Evolutionary conservation across 2,329 filamentous ascomycete species (phyloP), one percentile per base, ranked within the genome.

Genomic region (Coniochaeta sp.): DNA sequence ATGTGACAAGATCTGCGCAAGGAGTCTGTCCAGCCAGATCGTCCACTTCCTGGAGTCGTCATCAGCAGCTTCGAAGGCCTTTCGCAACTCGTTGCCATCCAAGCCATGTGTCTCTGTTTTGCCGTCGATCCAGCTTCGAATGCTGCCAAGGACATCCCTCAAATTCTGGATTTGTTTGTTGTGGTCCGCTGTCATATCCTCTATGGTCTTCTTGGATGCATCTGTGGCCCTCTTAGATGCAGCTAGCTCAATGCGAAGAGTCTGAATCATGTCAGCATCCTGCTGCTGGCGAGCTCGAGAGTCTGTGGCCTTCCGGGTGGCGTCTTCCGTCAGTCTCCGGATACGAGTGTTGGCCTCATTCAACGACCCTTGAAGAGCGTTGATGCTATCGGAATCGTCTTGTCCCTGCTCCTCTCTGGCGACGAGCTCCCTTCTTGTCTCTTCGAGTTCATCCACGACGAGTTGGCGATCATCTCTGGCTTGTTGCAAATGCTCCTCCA

Each of bases 391-490:
- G 5, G 52, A 47, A 6, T 51, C 48, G 8, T 49, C 53, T n/a
- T 18, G 26, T 6, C 48, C 26, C 3, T 30, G 38, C 18, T 54
- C 47, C 51, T 57, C 51, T 18, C 51, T 53, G 31, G 56, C 45
- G n/a, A 52, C 51, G n/a, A 59, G 24, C 26, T 58, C 51, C 47
- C 61, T 54, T 22, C 59, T 62, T 28, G 57, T 55, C 10, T 58
- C 55, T 13, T 63, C 53, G 6, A 71, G 54, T 32, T 67, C 59
- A 26, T 58, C 51, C 31, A 63, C 59, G 26, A 67, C 53, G 8
- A 52, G 48, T 22, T 49, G 49, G 9, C 56, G 57, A n/a, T 61
- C 56, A 16, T 52, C 30, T 38, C 61, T 54, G 6, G 56, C 53
- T 24, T 62, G 57, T 30, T 55, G 49, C 9, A 69, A 56, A n/a